Evolutionary conservation across 805 yeast species (phyloP), one percentile per base, ranked within the genome.

Genomic region (Pichia nakasei): DNA sequence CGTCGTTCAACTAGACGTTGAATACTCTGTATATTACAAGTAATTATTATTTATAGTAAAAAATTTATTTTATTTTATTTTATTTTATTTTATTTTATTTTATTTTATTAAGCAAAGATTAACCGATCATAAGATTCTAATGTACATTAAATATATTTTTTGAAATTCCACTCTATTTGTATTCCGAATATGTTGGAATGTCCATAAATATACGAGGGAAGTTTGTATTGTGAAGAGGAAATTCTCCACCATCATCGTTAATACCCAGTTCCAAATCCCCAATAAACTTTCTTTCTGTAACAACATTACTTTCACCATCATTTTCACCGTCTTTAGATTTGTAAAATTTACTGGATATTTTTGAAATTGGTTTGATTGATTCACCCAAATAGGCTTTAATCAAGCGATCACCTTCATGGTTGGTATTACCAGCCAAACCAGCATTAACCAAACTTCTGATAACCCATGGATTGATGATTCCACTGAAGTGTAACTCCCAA

Each of bases 401-500:
- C 15, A 29, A 29, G 12, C 15, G 17, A 29, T 29, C 17, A 29
- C 17, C 32, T 29, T 29, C 41, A 47, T 19, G 46, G 50, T 45
- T 48, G 6, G 50, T 47, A 13, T 47, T 39, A 22, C 95, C 95
- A 65, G 32, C 35, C 8, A 87, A 87, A 1, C 94, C 95, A 45
- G 80, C 80, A 52, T 78, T 75, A 37, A 82, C 59, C 52, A 89
- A 72, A 5, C 82, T 83, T 57, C 91, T 75, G 55, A 85, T 78
- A 43, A 85, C 76, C 97, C 97, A 89, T 9, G 91, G 89, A 44
- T 84, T 80, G 37, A 84, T 65, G 27, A 89, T 77, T 22, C 96
- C 95, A 11, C 85, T 76, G 61, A 89, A 88, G 64, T 89, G 97
- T 66, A 82, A 80, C 63, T 89, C 96, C 46, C 87, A 89, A 52